These are phyloP conservation scores for Sporothrix mexicana DNA, from an alignment of 2,329 filamentous ascomycete genomes.

Conservation along the genomic window DNA sequence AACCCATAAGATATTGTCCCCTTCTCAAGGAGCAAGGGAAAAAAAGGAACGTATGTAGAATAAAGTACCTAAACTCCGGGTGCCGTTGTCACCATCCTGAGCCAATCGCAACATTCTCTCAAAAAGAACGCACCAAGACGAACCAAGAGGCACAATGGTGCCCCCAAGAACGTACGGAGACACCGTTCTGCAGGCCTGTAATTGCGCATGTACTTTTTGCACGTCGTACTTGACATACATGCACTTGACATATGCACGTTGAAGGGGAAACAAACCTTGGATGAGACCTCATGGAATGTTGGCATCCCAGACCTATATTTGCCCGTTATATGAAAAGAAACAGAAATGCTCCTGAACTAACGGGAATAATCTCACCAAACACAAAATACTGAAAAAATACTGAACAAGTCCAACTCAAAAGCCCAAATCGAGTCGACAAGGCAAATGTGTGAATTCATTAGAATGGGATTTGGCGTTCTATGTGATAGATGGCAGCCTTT, in stretches of 20 bases:
- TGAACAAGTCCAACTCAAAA: no score
- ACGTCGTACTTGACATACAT: background rate
- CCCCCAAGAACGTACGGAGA: no score
- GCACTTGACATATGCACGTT: background rate
- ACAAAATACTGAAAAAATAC: background rate
- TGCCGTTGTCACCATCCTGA: background rate
- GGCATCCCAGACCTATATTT: conserved; percentile 26
- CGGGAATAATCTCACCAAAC: background rate
- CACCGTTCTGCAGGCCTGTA: no score
- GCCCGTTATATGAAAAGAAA: conserved; percentile 14
- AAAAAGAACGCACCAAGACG: background rate
- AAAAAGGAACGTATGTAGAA: background rate
- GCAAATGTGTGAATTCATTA: background rate
- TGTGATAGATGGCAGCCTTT: conserved; percentile 9
- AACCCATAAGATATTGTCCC: background rate
- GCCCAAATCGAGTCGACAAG: background rate
- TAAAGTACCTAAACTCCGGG: conserved; percentile 8
- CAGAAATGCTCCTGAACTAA: conserved; percentile 16
- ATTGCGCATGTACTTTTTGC: no score
- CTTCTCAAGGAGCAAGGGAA: background rate
- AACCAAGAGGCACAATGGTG: no score
- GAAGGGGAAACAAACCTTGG: background rate
- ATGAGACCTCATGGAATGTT: conserved; percentile 10
- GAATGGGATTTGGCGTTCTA: background rate
- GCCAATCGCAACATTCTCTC: background rate